Base-by-base conservation (phyloP, 2,329 filamentous ascomycete genomes). In the Hirsutella minnesotensis region DNA sequence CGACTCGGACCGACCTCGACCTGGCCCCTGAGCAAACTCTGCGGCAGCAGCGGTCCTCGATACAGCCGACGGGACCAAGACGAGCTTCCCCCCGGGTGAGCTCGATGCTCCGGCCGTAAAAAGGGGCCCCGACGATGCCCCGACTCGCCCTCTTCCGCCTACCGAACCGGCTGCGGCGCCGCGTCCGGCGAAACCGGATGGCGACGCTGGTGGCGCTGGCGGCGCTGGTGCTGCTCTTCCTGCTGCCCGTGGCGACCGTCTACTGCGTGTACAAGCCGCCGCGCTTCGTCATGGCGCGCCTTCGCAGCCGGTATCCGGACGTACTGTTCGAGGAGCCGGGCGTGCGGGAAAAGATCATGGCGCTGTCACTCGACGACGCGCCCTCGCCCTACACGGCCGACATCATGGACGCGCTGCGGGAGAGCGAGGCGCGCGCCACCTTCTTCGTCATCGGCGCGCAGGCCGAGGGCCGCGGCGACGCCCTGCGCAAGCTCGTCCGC, bases 391-490 rank as follows among this genome's bases (percentile, higher is more conserved):
- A 85, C 59, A 94, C 88, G 2, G 56, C 62, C 37, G 75, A 80
- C 44, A 88, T 95, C 46, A 65, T 88, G 43, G 64, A 77, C 36
- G 64, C 86, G 0, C 69, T 95, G n/a, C 66, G 69, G 42, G 67
- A 68, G 20, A 72, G 86, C 55, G 70, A 73, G 44, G 86, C 82
- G 13, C 76, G 70, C 18, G 88, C 88, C 0, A 95, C 88, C 0
- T 92, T 94, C 60, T 95, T 95, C 61, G 72, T 94, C 27, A 94
- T 95, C 52, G 88, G 88, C 9, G 73, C 73, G 3, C 87, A 95
- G 64, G 79, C 86, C 9, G 51, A 67, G 0, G 75, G 72, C 2
- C 60, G 68, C 22, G 71, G 81, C 54, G 63, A 66, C 5, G 60
- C 72, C 3, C 66, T 87, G 27, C 62, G 69, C 36, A 66, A 74